phyloP scores from a whole-genome alignment of 495 filamentous ascomycete genomes.

The Symbiotaphrina buchneri region DNA sequence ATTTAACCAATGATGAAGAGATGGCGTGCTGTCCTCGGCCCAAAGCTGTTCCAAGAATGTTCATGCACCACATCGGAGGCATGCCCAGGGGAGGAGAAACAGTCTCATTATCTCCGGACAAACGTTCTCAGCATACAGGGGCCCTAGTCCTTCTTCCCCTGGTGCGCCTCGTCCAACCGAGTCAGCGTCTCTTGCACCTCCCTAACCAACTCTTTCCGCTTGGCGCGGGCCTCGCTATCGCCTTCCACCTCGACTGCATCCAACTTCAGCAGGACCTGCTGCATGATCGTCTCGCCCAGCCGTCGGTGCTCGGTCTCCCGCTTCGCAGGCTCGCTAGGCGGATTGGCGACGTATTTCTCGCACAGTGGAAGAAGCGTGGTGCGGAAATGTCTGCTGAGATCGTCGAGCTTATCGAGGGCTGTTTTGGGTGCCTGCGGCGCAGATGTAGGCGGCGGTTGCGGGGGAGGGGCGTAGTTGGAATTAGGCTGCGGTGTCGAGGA shows the following conservation, averaged over 20 bases:
- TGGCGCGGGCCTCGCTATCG: constrained; percentile 35
- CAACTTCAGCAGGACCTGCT: constrained; percentile 63
- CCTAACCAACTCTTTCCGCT: constrained; percentile 52
- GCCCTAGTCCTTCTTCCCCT: no score
- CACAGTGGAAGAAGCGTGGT: constrained; percentile 43
- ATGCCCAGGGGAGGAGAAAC: no score
- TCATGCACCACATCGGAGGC: no score
- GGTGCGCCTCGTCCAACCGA: constrained; percentile 44
- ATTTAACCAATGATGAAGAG: no score
- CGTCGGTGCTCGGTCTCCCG: constrained; percentile 57
- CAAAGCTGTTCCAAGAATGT: no score
- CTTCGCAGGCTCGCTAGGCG: constrained; percentile 50
- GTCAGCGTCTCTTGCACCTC: constrained; percentile 46
- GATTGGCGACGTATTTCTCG: constrained; percentile 32
- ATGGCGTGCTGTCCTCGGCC: no score
- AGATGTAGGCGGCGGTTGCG: constrained; percentile 10
- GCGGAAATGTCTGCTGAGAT: constrained; percentile 41
- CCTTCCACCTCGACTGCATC: constrained; percentile 61
- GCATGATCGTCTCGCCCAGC: constrained; percentile 63
- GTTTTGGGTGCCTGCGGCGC: constrained; percentile 16
- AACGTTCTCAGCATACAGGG: no score
- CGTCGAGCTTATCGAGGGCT: constrained; percentile 47
- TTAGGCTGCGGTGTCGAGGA: constrained; percentile 8
- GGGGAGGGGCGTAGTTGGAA: constrained; percentile 9
- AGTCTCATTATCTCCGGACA: no score